Evolutionary conservation across 108 stramenopile species (phyloP).

Genomic region (Nannochloropsis gaditana): DNA sequence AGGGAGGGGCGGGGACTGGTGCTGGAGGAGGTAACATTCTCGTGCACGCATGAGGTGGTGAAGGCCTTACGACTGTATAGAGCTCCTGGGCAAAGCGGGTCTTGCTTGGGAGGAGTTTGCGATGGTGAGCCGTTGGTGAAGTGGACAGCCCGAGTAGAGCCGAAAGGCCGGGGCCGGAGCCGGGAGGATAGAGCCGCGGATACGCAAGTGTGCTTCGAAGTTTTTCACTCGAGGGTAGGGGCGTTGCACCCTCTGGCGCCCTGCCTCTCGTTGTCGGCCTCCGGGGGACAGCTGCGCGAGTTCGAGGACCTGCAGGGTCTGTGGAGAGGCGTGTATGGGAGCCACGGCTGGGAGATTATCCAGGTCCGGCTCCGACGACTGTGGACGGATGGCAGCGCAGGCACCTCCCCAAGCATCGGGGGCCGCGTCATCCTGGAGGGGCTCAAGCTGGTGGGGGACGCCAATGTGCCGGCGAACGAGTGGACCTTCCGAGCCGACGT

Average conservation of each 20-base stretch:
- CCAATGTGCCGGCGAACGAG: background rate
- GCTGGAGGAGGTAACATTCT: background rate
- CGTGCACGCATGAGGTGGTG: background rate
- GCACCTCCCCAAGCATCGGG: background rate
- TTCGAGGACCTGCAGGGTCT: background rate
- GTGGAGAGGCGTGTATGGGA: background rate
- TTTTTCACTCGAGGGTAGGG: background rate
- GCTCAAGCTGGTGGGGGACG: background rate
- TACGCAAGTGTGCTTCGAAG: background rate
- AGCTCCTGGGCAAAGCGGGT: background rate
- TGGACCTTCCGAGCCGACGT: background rate
- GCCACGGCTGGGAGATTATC: conserved; percentile 16
- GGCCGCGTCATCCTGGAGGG: background rate
- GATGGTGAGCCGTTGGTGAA: background rate
- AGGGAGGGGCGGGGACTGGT: background rate
- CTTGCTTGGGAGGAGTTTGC: background rate
- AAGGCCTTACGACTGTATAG: background rate
- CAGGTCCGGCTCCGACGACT: background rate
- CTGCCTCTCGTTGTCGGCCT: background rate
- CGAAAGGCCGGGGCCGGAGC: background rate
- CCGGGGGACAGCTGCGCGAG: background rate
- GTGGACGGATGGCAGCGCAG: background rate
- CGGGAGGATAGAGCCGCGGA: background rate
- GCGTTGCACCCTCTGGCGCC: background rate
- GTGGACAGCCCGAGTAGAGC: background rate